Conservation (phyloP, 768 basidiomycete species). For the Termitomyces eurrhizus region DNA sequence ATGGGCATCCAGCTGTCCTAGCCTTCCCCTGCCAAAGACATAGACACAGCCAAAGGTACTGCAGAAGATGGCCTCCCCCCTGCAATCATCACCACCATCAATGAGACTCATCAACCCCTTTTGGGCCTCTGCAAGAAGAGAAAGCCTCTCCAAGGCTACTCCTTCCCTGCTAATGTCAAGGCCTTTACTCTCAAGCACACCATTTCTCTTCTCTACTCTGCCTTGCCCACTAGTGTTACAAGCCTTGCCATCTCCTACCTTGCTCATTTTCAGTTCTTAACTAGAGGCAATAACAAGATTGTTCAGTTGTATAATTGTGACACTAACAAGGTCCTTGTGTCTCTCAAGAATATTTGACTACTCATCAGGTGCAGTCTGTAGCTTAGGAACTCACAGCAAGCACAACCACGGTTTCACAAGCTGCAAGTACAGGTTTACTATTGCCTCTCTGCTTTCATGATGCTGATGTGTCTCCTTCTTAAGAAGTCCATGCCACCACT, state of each 20-base stretch:
- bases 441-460: no score
- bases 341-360: no score
- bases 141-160: slow-evolving; percentile 75
- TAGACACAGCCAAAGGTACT: slow-evolving; percentile 73
- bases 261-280: slow-evolving; percentile 75
- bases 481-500: no score
- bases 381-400: no score
- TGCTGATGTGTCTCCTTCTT: no score
- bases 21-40: slow-evolving; percentile 50
- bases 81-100: slow-evolving; percentile 55
- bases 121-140: slow-evolving; percentile 91
- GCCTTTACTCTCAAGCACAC: slow-evolving; percentile 66
- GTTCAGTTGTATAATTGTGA: slow-evolving; percentile 91
- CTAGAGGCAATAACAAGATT: slow-evolving; percentile 93
- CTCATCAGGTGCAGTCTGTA: no score
- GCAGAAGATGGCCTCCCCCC: slow-evolving; percentile 65
- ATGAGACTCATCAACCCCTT: slow-evolving; percentile 64
- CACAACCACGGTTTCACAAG: no score
- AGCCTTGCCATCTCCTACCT: slow-evolving; percentile 72
- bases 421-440: no score
- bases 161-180: slow-evolving; percentile 68
- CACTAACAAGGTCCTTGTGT: slow-evolving; percentile 85
- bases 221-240: slow-evolving; percentile 89
- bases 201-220: slow-evolving; percentile 84
- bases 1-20: slow-evolving; percentile 70